phyloP scores from a whole-genome alignment of 2,329 filamentous ascomycete species.

The Cordyceps cicadae region DNA sequence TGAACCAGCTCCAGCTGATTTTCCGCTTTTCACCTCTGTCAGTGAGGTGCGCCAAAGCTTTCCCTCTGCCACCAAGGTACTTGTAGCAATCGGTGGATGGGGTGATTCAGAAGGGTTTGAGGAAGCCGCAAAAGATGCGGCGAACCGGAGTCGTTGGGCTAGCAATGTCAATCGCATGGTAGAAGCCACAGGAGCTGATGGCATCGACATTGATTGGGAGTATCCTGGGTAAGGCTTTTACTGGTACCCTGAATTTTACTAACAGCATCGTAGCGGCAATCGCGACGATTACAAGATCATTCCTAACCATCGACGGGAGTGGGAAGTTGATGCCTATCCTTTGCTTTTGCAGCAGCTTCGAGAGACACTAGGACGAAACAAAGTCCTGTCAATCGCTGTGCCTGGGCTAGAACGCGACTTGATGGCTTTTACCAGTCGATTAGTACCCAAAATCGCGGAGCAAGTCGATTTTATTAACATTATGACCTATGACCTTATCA shows the following conservation, averaged over 20 bases:
- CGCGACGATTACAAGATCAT: conserved; percentile 59
- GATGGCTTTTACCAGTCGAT: conserved; percentile 55
- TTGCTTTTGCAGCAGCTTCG: conserved; percentile 52
- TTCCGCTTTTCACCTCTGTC: conserved; percentile 47
- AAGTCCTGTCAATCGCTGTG: conserved; percentile 59
- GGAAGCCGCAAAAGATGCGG: conserved; percentile 42
- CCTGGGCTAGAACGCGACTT: conserved; percentile 58
- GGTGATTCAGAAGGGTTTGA: conserved; percentile 59
- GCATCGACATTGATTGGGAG: conserved; percentile 58
- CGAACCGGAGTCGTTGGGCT: conserved; percentile 50
- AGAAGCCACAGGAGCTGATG: conserved; percentile 54
- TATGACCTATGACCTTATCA: conserved; percentile 64
- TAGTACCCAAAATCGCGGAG: conserved; percentile 48
- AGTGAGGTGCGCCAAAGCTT: conserved; percentile 40
- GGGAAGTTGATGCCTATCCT: conserved; percentile 57
- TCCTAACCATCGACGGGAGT: conserved; percentile 50
- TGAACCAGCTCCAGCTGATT: conserved; percentile 26
- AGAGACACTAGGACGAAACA: conserved; percentile 44
- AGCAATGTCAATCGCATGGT: conserved; percentile 58
- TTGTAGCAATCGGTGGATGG: conserved; percentile 70
- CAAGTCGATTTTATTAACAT: conserved; percentile 60
- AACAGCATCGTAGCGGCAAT: conserved; percentile 44
- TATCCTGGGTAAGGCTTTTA: conserved; percentile 37
- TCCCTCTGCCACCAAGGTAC: conserved; percentile 47
- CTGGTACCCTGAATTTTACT: neutral